Base-by-base conservation (phyloP, 2,329 filamentous ascomycete species). In the Podosphaera aphanis region DNA sequence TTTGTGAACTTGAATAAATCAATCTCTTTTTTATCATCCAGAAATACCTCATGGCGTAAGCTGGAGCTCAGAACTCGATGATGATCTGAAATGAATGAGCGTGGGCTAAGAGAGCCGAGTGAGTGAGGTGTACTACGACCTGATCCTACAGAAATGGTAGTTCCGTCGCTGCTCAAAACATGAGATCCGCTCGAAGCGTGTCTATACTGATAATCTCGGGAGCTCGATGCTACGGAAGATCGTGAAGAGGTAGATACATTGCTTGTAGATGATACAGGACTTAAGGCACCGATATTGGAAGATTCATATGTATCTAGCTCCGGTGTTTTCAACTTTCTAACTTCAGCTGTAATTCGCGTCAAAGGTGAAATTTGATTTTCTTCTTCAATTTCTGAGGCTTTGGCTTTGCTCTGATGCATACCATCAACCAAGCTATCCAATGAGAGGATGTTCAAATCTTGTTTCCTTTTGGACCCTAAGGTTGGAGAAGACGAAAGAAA, bases 1-100 rank as follows among this genome's bases (percentile, higher is more conserved):
- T 83, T 77, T 2, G 80, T 88, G 56, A 78, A 88, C 27, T 85
- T 84, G 64, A 95, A 94, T 1, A 95, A 66, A 52, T 94, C 86
- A 47, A 79, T 64, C 3, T 79, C 67, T 49, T 74, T 74, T 50
- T 86, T 81, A 51, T 83, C 74, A 92, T 29, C 76, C 71, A 1
- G 84, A 67, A 1, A 93, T 70, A 16, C 15, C 57, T 94, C 84
- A 53, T 92, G 77, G 23, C 83, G 74, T 42, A 94, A 64, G 19
- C 78, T 72, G 15, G 86, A 93, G 0, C 45, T 61, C 56, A 45
- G 57, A 62, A 15, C 67, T 67, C 33, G 71, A 70, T 27, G 69
- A 58, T 55, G 69, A 59, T 8, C 70, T 51, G 16, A 59, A 5
- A 50, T 44, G 42, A 55, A 46, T 2, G 58, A 59, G 4, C 44